phyloP scores from a whole-genome alignment of 1,284 basidiomycete species.

The Nidula niveotomentosa region DNA sequence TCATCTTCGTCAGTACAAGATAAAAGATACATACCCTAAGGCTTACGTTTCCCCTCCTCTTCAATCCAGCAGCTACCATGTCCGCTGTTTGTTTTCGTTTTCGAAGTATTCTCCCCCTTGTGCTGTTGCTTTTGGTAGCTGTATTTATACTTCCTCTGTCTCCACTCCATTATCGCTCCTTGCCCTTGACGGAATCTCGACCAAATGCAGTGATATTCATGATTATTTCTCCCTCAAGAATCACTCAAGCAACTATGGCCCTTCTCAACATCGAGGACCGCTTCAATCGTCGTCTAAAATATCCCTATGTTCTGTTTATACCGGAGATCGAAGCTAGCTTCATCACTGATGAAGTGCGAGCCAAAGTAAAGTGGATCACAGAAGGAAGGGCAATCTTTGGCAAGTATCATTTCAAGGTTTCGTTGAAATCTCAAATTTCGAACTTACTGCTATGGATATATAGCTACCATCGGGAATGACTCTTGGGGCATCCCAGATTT shows the following conservation, averaged over 20 bases:
- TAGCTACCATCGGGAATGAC: slow-evolving; percentile 13
- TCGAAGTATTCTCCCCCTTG: no score
- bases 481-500: slow-evolving; percentile 21
- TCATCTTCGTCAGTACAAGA: no score
- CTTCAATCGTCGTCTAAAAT: slow-evolving; percentile 25
- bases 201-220: slow-evolving; percentile 26
- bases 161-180: no score
- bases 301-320: slow-evolving; percentile 25
- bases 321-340: slow-evolving; percentile 17
- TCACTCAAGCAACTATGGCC: slow-evolving; percentile 22
- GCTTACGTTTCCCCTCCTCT: no score
- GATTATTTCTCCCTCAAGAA: slow-evolving; percentile 18
- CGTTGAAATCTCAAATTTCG: neutral
- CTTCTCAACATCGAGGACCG: slow-evolving; percentile 25
- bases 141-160: no score
- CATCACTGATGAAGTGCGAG: slow-evolving; percentile 18
- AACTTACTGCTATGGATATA: neutral
- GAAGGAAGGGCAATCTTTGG: slow-evolving; percentile 22
- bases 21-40: no score
- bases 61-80: no score
- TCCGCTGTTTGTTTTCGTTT: no score
- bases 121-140: no score
- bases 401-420: slow-evolving; percentile 2
- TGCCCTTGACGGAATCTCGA: neutral
- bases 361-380: slow-evolving; percentile 21